Evolutionary conservation across 495 filamentous ascomycete genomes (phyloP).

Genomic region (Tuber melanosporum): DNA sequence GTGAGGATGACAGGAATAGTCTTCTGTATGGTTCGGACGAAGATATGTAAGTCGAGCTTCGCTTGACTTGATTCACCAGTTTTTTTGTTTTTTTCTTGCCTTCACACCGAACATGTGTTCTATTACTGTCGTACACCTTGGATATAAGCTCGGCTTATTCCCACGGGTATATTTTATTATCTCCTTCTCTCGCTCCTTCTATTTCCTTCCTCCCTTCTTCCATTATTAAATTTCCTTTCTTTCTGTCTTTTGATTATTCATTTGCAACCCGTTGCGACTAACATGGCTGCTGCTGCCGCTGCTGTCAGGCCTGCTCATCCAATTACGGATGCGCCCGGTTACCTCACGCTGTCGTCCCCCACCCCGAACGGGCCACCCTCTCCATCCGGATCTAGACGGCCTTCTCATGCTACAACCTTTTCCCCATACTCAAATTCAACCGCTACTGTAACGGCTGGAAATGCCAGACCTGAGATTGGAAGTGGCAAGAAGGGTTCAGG

Average conservation of each 20-base stretch:
- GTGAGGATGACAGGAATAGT: conserved; percentile 50
- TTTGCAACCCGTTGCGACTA: conserved; percentile 15
- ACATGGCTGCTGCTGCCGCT: conserved; percentile 3
- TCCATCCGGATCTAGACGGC: conserved; percentile 23
- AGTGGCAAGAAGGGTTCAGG: conserved; percentile 20
- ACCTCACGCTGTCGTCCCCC: conserved; percentile 7
- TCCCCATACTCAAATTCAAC: conserved; percentile 16
- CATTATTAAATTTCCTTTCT: conserved; percentile 5
- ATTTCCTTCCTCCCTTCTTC: neutral
- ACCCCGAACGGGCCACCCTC: conserved; percentile 15
- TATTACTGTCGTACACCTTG: conserved; percentile 23
- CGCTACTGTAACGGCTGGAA: conserved; percentile 11
- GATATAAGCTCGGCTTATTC: conserved; percentile 26
- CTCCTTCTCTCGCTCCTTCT: conserved; percentile 12
- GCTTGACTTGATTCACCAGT: conserved; percentile 22
- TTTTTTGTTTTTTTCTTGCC: conserved; percentile 8
- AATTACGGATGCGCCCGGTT: conserved; percentile 18
- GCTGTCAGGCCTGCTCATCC: conserved; percentile 15
- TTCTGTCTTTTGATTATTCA: conserved; percentile 1
- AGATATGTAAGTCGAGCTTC: conserved; percentile 55
- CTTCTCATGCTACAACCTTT: conserved; percentile 30
- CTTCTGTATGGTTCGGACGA: conserved; percentile 63
- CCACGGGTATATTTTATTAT: conserved; percentile 21
- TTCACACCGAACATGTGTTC: conserved; percentile 23
- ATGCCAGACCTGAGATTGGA: conserved; percentile 12